These are phyloP conservation scores for Prinsepia uniflora DNA, from an alignment of 306 rosid species.

Conservation along the genomic window DNA sequence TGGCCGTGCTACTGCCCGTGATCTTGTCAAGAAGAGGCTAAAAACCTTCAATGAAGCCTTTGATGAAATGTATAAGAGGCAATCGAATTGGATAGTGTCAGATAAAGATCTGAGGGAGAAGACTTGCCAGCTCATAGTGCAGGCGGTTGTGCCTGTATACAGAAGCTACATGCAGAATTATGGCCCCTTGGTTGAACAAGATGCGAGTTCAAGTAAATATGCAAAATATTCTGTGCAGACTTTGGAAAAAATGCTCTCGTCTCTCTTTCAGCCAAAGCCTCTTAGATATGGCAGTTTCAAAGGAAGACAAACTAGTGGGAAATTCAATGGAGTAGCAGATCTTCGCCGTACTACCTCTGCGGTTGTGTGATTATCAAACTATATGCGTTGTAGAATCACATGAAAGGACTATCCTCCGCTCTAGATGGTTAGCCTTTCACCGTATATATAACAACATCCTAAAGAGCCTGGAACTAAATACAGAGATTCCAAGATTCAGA, in stretches of 20 bases:
- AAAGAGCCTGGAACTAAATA: constrained; percentile 30
- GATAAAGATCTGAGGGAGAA: constrained; percentile 85
- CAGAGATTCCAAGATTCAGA: constrained; percentile 30
- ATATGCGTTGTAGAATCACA: constrained; percentile 21
- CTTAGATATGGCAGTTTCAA: constrained; percentile 70
- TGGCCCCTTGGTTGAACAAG: constrained; percentile 98
- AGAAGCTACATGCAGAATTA: constrained; percentile 99
- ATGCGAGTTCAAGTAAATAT: constrained; percentile 70
- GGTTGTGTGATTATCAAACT: constrained; percentile 43
- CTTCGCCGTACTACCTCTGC: constrained; percentile 83
- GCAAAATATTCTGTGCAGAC: constrained; percentile 79
- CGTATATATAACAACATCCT: constrained; percentile 43
- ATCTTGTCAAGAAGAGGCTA: constrained; percentile 92
- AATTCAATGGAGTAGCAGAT: constrained; percentile 64
- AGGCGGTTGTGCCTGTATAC: constrained; percentile 91
- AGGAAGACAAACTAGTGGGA: constrained; percentile 62
- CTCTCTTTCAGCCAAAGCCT: constrained; percentile 80
- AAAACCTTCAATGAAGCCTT: constrained; percentile 82
- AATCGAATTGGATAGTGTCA: constrained; percentile 64
- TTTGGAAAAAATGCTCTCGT: constrained; percentile 79
- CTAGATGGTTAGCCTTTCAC: constrained; percentile 25
- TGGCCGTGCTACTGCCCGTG: constrained; percentile 98
- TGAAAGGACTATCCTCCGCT: constrained; percentile 8
- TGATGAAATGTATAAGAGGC: constrained; percentile 76
- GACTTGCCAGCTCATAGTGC: constrained; percentile 87